Evolutionary conservation across 2,329 filamentous ascomycete species (phyloP).

Genomic region (Aspergillus pseudoglaucus): DNA sequence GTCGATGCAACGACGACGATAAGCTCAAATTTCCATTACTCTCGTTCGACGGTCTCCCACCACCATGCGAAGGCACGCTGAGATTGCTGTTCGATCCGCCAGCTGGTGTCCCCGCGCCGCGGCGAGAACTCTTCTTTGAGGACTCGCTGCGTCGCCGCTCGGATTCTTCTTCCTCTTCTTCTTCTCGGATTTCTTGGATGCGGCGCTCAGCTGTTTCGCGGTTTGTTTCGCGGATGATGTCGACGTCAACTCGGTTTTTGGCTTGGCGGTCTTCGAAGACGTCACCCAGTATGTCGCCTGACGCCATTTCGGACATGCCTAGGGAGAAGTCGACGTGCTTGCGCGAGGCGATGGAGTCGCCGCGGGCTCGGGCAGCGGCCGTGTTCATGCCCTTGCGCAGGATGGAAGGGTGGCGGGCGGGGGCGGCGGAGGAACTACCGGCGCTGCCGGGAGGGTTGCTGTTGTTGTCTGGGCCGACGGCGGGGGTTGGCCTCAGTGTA

Average conservation of each 20-base stretch:
- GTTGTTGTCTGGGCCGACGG: slow-evolving; percentile 11
- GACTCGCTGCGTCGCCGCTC: slow-evolving; percentile 12
- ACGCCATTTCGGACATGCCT: slow-evolving; percentile 56
- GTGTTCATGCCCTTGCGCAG: slow-evolving; percentile 45
- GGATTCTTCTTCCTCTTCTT: slow-evolving; percentile 17
- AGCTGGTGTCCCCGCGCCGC: background rate
- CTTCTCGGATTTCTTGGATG: slow-evolving; percentile 29
- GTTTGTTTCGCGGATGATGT: slow-evolving; percentile 34
- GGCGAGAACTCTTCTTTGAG: background rate
- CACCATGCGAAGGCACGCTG: slow-evolving; percentile 16
- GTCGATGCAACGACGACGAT: slow-evolving; percentile 44
- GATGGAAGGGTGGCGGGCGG: slow-evolving; percentile 44
- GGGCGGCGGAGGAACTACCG: slow-evolving; percentile 16
- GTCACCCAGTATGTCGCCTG: slow-evolving; percentile 56
- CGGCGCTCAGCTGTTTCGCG: slow-evolving; percentile 35
- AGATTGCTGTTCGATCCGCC: slow-evolving; percentile 13
- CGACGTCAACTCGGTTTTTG: slow-evolving; percentile 32
- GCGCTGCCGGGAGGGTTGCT: slow-evolving; percentile 24
- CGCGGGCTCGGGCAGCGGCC: slow-evolving; percentile 43
- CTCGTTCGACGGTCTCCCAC: slow-evolving; percentile 23
- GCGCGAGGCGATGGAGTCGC: slow-evolving; percentile 53
- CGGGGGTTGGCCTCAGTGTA: slow-evolving; percentile 27
- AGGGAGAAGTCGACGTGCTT: slow-evolving; percentile 66
- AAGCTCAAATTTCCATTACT: slow-evolving; percentile 26
- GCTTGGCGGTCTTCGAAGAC: slow-evolving; percentile 52